Conservation (phyloP, 2,329 filamentous ascomycete species). For the Botrytis tulipae region DNA sequence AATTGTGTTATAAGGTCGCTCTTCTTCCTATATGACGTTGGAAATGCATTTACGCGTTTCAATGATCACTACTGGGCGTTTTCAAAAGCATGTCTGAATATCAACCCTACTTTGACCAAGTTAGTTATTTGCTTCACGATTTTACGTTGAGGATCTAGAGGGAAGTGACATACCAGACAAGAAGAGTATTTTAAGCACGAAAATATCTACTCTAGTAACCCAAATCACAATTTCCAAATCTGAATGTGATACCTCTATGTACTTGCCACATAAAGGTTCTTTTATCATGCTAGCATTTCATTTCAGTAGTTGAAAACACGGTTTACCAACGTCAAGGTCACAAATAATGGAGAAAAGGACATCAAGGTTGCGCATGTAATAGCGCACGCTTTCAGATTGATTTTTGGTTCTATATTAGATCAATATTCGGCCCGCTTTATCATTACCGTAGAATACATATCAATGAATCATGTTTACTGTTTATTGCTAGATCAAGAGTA, state of each 20-base stretch:
- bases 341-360: not conserved
- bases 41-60: not conserved
- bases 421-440: too few relatives aligned
- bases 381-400: not conserved
- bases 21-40: not conserved
- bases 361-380: not conserved
- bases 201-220: not conserved
- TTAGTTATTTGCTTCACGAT: not conserved
- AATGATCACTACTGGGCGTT: not conserved
- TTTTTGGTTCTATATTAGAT: not conserved
- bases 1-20: not conserved
- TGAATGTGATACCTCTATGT: not conserved
- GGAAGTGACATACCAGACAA: not conserved
- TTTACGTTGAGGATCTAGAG: not conserved
- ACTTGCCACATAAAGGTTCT: not conserved
- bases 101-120: not conserved
- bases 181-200: not conserved
- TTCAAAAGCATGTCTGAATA: not conserved
- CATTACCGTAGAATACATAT: not conserved
- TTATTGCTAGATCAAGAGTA: constrained; percentile 17
- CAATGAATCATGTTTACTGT: constrained; percentile 20
- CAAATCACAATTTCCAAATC: not conserved
- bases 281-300: not conserved
- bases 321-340: not conserved
- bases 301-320: rapidly evolving